A percentile compares a stretch with the other conserved stretches of the same genome.
phyloP scores from a whole-genome alignment of 2,329 filamentous ascomycete genomes.

The Alternaria brassicae region DNA sequence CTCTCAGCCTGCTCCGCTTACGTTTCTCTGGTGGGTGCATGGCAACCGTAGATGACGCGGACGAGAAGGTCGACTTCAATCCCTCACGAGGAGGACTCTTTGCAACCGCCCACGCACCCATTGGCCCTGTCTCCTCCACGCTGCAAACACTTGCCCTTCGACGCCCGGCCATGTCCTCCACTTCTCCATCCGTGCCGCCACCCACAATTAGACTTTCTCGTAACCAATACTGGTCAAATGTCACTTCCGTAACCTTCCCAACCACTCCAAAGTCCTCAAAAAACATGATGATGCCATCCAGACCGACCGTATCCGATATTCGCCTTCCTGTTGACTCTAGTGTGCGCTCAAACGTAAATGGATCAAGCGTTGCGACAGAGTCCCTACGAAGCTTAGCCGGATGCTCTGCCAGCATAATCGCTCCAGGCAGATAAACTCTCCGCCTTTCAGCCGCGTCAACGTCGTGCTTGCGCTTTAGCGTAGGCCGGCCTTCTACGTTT shows the following conservation, averaged over 20 bases:
- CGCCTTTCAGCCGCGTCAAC: conserved; percentile 9
- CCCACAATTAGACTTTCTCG: conserved; percentile 4
- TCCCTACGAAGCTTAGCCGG: conserved; percentile 46
- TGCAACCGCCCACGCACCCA: conserved; percentile 6
- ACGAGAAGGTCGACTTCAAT: conserved; percentile 32
- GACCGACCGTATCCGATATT: conserved; percentile 32
- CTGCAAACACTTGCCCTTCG: conserved; percentile 16
- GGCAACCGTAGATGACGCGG: conserved; percentile 29
- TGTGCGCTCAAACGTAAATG: conserved; percentile 41
- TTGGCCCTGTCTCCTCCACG: conserved; percentile 18
- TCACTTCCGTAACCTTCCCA: conserved; percentile 34
- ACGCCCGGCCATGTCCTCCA: not conserved
- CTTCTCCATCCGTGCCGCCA: not conserved
- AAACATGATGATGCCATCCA: conserved; percentile 53
- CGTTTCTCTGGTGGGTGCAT: conserved; percentile 23
- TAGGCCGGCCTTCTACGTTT: conserved; percentile 21
- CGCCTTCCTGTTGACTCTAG: conserved; percentile 23
- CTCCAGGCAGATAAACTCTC: conserved; percentile 51
- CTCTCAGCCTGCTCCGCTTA: conserved; percentile 33
- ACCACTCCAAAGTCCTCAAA: conserved; percentile 52
- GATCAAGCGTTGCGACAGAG: conserved; percentile 51
- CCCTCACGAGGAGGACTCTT: conserved; percentile 10
- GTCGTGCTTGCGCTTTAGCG: conserved; percentile 4
- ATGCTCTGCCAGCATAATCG: conserved; percentile 49
- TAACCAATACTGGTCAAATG: conserved; percentile 45